Conservation (phyloP, 805 yeast species). For the Pichia californica region DNA sequence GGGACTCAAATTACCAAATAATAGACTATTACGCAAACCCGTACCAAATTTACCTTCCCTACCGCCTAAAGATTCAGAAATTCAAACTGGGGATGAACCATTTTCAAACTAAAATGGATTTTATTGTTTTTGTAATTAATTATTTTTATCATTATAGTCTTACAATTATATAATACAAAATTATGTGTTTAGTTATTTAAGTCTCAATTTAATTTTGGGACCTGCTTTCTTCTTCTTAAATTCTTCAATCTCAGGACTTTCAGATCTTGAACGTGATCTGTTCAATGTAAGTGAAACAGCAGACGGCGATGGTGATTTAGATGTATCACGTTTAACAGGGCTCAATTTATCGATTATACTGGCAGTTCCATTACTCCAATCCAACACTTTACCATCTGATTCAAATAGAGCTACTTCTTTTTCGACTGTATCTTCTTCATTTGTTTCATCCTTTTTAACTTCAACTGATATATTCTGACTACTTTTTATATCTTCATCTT, state of each 20-base stretch:
- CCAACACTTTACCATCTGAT: not conserved
- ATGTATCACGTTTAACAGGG: not conserved
- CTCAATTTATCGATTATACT: conserved; percentile 1
- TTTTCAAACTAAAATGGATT: too few species aligned
- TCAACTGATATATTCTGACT: too few species aligned
- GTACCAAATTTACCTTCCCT: not conserved
- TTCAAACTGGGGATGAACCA: too few species aligned
- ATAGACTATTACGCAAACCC: not conserved
- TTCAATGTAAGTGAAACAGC: not conserved
- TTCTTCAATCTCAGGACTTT: not conserved
- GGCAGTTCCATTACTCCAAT: not conserved
- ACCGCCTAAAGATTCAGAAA: not conserved
- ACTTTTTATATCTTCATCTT: too few species aligned
- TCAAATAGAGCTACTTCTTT: too few species aligned
- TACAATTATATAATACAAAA: conserved; percentile 3
- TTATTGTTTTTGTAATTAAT: too few species aligned
- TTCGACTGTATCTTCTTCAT: not conserved
- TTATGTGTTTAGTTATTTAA: conserved; percentile 10
- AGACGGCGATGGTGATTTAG: not conserved
- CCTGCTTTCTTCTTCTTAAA: conserved; percentile 2
- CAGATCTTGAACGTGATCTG: not conserved
- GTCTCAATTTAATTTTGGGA: conserved; percentile 18
- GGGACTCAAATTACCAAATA: not conserved
- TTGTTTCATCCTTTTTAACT: not conserved
- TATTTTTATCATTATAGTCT: not conserved